phyloP scores from a whole-genome alignment of 768 basidiomycete species.

The Tylopilus vinaceipallidus region DNA sequence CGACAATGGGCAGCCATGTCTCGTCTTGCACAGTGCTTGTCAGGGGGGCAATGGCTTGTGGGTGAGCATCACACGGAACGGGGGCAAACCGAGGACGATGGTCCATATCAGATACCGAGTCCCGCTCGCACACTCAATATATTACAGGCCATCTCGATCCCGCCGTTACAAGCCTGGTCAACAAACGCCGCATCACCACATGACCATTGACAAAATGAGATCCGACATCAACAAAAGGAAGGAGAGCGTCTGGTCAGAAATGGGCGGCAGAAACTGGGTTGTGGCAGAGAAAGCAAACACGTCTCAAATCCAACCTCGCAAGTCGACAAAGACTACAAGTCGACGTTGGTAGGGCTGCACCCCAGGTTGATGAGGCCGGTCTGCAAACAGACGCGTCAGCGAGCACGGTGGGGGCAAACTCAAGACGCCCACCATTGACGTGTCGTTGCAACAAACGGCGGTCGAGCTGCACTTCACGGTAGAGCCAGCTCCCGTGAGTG shows the following conservation, averaged over 20 bases:
- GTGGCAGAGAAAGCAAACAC: slow-evolving; percentile 21
- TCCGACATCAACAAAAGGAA: slow-evolving; percentile 20
- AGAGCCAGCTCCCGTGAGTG: slow-evolving; percentile 27
- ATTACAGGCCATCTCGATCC: slow-evolving; percentile 15
- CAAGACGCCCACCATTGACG: slow-evolving; percentile 13
- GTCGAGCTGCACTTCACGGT: slow-evolving; percentile 11
- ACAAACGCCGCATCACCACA: slow-evolving; percentile 11
- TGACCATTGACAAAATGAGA: slow-evolving; percentile 17
- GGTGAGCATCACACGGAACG: slow-evolving; percentile 13
- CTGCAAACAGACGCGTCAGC: background rate
- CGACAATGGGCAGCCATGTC: slow-evolving; percentile 35
- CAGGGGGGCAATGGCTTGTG: slow-evolving; percentile 2
- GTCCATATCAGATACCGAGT: slow-evolving; percentile 3
- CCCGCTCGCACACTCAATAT: slow-evolving; percentile 15
- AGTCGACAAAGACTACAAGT: background rate
- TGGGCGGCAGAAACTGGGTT: slow-evolving; percentile 14
- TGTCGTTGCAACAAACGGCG: slow-evolving; percentile 25
- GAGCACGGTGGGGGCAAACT: background rate
- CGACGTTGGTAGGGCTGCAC: slow-evolving; percentile 17
- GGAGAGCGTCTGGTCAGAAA: slow-evolving; percentile 23
- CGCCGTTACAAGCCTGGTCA: slow-evolving; percentile 7
- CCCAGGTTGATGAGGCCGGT: slow-evolving; percentile 27
- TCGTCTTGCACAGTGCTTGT: slow-evolving; percentile 3
- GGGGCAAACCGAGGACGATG: slow-evolving; percentile 26
- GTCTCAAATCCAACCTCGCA: slow-evolving; percentile 6